Evolutionary conservation across 2,329 filamentous ascomycete genomes (phyloP).

Genomic region (Ophiostoma sp.): DNA sequence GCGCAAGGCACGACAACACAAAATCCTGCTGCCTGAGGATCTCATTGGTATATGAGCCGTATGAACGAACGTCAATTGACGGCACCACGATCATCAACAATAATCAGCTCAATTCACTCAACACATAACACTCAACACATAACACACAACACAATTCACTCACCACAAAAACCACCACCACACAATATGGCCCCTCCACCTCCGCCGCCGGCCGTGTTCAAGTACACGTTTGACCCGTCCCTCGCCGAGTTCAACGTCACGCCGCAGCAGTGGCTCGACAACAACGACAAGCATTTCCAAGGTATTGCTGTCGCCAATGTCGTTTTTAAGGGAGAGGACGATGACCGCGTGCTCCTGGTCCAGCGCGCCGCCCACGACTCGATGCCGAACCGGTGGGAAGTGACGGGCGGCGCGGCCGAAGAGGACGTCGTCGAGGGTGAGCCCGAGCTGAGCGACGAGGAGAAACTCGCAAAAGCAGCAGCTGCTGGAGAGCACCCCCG

Average conservation of each 20-base stretch:
- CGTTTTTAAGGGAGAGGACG: slow-evolving; percentile 35
- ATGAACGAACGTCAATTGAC: background rate
- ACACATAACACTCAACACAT: background rate
- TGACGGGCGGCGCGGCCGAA: slow-evolving; percentile 45
- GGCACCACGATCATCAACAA: background rate
- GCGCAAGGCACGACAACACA: background rate
- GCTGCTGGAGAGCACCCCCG: background rate
- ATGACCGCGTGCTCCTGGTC: slow-evolving; percentile 40
- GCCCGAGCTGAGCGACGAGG: background rate
- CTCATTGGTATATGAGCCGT: background rate
- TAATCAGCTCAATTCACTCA: background rate
- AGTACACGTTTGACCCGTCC: slow-evolving; percentile 32
- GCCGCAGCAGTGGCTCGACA: slow-evolving; percentile 30
- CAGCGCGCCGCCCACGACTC: slow-evolving; percentile 43
- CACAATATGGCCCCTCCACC: slow-evolving; percentile 18
- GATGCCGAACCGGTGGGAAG: slow-evolving; percentile 45
- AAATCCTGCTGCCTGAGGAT: slow-evolving; percentile 10
- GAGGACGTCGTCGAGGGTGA: slow-evolving; percentile 32
- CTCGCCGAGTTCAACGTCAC: slow-evolving; percentile 31
- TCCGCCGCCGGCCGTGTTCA: slow-evolving; percentile 28
- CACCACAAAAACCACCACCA: background rate
- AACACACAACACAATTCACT: background rate
- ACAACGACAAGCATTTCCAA: slow-evolving; percentile 29
- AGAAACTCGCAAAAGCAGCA: background rate
- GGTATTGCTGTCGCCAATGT: slow-evolving; percentile 35